These are phyloP conservation scores for Catharanthus roseus DNA, from an alignment of 257 asterid species.

Conservation along the genomic window DNA sequence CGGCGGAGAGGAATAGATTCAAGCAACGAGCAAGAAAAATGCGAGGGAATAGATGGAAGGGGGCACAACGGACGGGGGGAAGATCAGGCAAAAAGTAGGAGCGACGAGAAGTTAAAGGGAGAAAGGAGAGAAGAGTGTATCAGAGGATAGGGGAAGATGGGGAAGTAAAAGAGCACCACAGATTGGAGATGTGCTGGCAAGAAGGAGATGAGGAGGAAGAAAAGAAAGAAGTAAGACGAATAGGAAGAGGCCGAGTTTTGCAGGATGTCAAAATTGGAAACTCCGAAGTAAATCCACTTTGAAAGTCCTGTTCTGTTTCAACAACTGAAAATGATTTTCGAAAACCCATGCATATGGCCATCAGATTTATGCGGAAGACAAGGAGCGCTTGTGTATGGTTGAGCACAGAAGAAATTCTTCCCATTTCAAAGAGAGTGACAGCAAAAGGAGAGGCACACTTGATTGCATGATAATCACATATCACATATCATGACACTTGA, in stretches of 20 bases:
- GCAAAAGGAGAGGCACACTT: not conserved
- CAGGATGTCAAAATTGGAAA: not conserved
- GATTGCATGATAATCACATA: not conserved
- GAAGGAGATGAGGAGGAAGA: not conserved
- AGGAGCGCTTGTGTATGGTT: not conserved
- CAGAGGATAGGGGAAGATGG: not conserved
- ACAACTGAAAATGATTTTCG: not conserved
- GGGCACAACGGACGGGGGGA: not conserved
- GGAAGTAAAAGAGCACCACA: not conserved
- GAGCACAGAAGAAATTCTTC: not conserved
- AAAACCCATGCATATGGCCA: not conserved
- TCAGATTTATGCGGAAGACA: not conserved
- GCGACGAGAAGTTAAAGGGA: not conserved
- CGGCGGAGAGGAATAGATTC: too few species aligned
- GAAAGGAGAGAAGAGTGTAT: not conserved
- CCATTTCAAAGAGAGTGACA: not conserved
- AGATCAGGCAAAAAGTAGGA: not conserved
- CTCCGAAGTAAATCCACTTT: not conserved
- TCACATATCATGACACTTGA: not conserved
- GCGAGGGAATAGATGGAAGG: not conserved
- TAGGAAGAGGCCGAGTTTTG: not conserved
- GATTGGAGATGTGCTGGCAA: not conserved
- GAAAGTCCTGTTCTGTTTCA: not conserved
- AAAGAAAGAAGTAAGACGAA: not conserved
- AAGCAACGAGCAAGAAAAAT: not conserved